Percentiles rank a stretch among this genome's conserved stretches.
Conservation (phyloP, 345 rosid genomes). For the Mangifera indica region DNA sequence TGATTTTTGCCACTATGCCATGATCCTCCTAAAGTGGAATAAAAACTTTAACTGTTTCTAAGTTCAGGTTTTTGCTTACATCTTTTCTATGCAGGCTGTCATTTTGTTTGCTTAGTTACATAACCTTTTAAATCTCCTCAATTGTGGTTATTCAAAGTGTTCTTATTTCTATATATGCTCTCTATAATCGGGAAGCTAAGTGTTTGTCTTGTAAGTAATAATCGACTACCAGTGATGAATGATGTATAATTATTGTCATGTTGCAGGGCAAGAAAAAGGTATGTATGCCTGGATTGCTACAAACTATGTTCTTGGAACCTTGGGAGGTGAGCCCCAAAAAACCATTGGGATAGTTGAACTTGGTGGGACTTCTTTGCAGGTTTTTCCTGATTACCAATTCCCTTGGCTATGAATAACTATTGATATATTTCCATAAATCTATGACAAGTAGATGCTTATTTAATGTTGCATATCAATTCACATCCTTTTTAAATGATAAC, state of each 20-base stretch:
- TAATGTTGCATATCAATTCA: not conserved
- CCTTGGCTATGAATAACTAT: not conserved
- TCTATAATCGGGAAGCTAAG: not conserved
- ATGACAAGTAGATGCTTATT: not conserved
- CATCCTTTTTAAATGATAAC: too few relatives aligned
- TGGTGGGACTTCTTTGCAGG: slow-evolving; percentile 50
- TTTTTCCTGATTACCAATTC: slow-evolving; percentile 18
- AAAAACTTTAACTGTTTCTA: too few relatives aligned
- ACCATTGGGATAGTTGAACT: slow-evolving; percentile 46
- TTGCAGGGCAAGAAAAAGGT: slow-evolving; percentile 40
- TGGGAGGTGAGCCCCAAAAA: slow-evolving; percentile 40
- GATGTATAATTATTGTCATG: not conserved
- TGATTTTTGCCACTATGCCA: not conserved
- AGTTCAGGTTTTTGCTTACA: not conserved
- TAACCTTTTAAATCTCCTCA: not conserved
- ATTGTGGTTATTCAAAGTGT: not conserved
- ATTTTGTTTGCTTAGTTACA: not conserved
- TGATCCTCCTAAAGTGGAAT: not conserved
- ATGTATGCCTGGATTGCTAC: slow-evolving; percentile 46
- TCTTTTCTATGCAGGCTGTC: not conserved
- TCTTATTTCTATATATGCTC: not conserved
- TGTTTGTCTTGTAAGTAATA: not conserved
- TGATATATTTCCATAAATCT: too few relatives aligned
- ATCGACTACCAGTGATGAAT: not conserved
- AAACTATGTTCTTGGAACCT: slow-evolving; percentile 43